Percentiles rank a stretch among this genome's conserved stretches.
These are phyloP conservation scores for Malus hybrid DNA, from an alignment of 331 rosid species.

Conservation along the genomic window DNA sequence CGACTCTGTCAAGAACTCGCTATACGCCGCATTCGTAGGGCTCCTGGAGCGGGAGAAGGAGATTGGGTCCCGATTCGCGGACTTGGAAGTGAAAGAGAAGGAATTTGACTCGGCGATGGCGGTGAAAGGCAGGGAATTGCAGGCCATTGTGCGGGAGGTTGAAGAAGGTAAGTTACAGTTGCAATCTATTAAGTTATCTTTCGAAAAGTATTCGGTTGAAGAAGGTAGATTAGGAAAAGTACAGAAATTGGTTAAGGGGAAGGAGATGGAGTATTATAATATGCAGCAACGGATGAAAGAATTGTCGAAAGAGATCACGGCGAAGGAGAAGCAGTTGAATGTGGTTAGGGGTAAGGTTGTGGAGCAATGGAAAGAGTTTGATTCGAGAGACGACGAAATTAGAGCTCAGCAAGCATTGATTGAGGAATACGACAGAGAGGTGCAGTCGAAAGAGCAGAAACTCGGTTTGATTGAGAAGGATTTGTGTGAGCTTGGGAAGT, in stretches of 20 bases:
- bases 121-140: background rate
- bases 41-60: slow-evolving; percentile 20
- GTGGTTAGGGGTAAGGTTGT: slow-evolving; percentile 4
- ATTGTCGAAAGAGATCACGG: background rate
- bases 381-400: slow-evolving; percentile 15
- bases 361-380: background rate
- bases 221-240: background rate
- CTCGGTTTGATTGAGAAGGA: slow-evolving; percentile 11
- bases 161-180: background rate
- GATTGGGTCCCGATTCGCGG: background rate
- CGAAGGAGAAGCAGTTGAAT: slow-evolving; percentile 6
- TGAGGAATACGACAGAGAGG: slow-evolving; percentile 1
- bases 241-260: background rate
- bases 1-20: slow-evolving; percentile 11
- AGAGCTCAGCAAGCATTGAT: background rate
- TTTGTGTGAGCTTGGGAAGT: background rate
- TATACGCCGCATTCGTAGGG: background rate
- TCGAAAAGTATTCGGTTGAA: background rate
- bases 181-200: background rate
- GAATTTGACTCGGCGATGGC: background rate
- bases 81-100: background rate
- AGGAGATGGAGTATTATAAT: background rate
- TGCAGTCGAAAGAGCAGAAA: slow-evolving; percentile 9
- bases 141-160: background rate
- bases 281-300: background rate